Evolutionary conservation across 352 stramenopile species (phyloP), one percentile per base, ranked within the genome.

Genomic region (Globisporangium orthogonon): DNA sequence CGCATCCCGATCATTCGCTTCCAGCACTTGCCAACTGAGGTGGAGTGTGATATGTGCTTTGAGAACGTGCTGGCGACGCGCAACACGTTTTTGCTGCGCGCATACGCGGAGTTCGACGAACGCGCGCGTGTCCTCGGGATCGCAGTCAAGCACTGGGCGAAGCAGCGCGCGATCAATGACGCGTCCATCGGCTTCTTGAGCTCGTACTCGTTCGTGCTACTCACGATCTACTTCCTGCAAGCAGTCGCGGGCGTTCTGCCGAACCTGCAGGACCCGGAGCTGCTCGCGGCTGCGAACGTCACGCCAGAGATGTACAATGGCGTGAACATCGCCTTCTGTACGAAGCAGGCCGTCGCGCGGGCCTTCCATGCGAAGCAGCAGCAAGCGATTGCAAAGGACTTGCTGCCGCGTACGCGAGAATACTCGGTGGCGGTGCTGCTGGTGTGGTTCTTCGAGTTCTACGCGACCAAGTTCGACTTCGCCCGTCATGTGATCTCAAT

Each of bases 121-220:
- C 82, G 87, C 41, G 83, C 81, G 23, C 87, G 91, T 2, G 67
- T 89, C 29, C 63, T 99, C 7, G 97, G 95, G 7, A 87, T 98
- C 51, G 91, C 97, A 18, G 63, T 99, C 52, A 99, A 99, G 74
- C 78, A 96, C 44, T 99, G 97, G 97, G 97, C 97, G 9, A 99
- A 99, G 74, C 74, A 73, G n/a, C 81, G 97, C 17, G 74, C 85
- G 35, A 94, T 99, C 50, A 99, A 98, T 74, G 96, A 98, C 61
- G 96, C 97, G 30, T 91, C 89, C 3, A 73, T 88, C 47, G 96
- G 97, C 29, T 99, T 93, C 28, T 74, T 99, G 44, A 98, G 87
- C 66, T 98, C 91, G 28, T 99, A 99, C 73, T 97, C 95, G 4
- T 99, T 98, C 76, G 92, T 99, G 55, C 61, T 99, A 30, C 86